phyloP scores from a whole-genome alignment of 2,329 filamentous ascomycete species.

The Didymella pinodella region DNA sequence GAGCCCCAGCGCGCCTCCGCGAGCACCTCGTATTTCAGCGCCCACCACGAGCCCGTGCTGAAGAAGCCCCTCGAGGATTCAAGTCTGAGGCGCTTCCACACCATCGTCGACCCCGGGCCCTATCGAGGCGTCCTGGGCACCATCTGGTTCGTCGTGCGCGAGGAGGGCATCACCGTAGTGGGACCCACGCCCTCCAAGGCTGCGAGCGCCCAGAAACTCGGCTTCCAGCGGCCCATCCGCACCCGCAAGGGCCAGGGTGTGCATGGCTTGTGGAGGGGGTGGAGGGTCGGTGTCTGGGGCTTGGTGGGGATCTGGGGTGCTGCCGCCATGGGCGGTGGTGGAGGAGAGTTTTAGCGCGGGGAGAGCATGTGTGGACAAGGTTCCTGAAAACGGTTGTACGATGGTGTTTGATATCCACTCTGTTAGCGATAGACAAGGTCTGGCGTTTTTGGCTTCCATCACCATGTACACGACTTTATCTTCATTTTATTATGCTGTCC shows the following conservation, averaged over 20 bases:
- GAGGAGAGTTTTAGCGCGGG: slow-evolving; percentile 45
- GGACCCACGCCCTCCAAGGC: slow-evolving; percentile 32
- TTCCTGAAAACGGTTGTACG: not conserved
- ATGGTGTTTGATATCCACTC: not conserved
- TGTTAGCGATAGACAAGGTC: not conserved
- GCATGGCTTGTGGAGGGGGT: slow-evolving; percentile 74
- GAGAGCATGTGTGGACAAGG: no score
- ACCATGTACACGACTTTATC: no score
- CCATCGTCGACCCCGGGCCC: slow-evolving; percentile 79
- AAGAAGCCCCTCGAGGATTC: slow-evolving; percentile 33
- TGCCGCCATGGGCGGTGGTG: slow-evolving; percentile 61
- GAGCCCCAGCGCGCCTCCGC: slow-evolving; percentile 15
- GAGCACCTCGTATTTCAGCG: not conserved
- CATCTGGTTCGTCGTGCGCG: slow-evolving; percentile 83
- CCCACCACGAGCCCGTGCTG: slow-evolving; percentile 6
- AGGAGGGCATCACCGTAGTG: slow-evolving; percentile 71
- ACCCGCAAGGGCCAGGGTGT: slow-evolving; percentile 71
- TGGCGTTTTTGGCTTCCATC: not conserved
- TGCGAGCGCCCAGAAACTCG: slow-evolving; percentile 38
- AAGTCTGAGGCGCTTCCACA: slow-evolving; percentile 61
- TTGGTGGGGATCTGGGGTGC: slow-evolving; percentile 77
- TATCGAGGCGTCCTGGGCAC: slow-evolving; percentile 91
- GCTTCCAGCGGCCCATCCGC: slow-evolving; percentile 49
- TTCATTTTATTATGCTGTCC: no score
- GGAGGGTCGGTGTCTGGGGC: slow-evolving; percentile 81